Evolutionary conservation across 2,329 filamentous ascomycete genomes (phyloP).

Genomic region (Apiospora sp.): DNA sequence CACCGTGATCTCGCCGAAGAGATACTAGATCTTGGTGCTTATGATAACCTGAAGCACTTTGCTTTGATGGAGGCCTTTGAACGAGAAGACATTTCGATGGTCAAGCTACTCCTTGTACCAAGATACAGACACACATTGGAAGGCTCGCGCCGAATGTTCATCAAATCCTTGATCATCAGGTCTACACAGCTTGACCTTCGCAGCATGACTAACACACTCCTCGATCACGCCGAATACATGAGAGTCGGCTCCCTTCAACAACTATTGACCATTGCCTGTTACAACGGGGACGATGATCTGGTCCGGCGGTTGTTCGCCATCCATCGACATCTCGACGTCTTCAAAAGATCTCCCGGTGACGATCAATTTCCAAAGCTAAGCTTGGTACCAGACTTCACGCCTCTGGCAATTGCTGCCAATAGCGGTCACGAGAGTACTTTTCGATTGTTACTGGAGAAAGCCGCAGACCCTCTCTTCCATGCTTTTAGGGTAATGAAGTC

Average conservation of each 20-base stretch:
- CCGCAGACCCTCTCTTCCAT: too few species aligned
- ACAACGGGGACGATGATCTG: neutral
- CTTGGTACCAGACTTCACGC: too few species aligned
- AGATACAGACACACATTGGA: neutral
- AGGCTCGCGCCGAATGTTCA: neutral
- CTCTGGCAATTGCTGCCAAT: neutral
- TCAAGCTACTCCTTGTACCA: neutral
- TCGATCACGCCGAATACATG: neutral
- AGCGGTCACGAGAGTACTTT: neutral
- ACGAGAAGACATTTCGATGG: neutral
- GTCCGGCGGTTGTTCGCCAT: neutral
- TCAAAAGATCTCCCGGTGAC: too few species aligned
- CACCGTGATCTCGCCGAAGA: neutral
- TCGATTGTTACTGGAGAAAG: neutral
- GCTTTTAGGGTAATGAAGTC: too few species aligned
- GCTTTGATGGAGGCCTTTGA: neutral
- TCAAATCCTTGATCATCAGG: neutral
- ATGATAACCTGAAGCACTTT: neutral
- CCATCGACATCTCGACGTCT: neutral
- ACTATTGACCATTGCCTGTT: neutral
- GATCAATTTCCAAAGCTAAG: too few species aligned
- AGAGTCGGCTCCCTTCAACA: neutral
- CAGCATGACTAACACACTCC: neutral
- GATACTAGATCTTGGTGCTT: neutral
- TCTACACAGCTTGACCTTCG: neutral